Percentiles rank a stretch among this genome's conserved stretches.
These are phyloP conservation scores for Yamadazyma phyllophila DNA, from an alignment of 805 yeast species.

Conservation along the genomic window DNA sequence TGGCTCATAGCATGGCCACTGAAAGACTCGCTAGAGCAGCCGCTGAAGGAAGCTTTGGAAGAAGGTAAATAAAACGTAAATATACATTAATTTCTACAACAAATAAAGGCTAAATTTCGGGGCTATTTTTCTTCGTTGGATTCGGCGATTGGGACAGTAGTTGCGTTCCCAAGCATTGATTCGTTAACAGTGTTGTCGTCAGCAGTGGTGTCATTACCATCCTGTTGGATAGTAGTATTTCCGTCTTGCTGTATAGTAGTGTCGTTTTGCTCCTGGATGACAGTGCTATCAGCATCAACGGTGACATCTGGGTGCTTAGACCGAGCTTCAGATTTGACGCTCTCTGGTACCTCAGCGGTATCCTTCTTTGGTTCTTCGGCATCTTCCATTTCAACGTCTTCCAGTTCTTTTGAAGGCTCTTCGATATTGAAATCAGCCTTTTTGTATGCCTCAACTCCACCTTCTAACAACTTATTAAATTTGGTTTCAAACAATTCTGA, in stretches of 20 bases:
- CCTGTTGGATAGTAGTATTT: conserved; percentile 48
- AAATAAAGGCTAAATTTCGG: neutral
- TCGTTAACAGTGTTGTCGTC: conserved; percentile 36
- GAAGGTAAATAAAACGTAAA: conserved; percentile 5
- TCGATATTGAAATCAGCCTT: conserved; percentile 13
- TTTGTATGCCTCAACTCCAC: conserved; percentile 38
- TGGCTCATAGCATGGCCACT: conserved; percentile 54
- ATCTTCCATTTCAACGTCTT: conserved; percentile 13
- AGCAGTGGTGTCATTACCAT: conserved; percentile 48
- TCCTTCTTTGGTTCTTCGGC: conserved; percentile 17
- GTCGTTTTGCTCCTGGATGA: conserved; percentile 46
- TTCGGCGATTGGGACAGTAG: neutral
- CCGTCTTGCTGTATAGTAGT: conserved; percentile 45
- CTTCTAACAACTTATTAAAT: conserved; percentile 31
- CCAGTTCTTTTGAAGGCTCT: conserved; percentile 12
- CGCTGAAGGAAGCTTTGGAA: conserved; percentile 35
- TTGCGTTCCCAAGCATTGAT: conserved; percentile 19
- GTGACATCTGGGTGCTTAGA: conserved; percentile 9
- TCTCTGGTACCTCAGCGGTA: conserved; percentile 5
- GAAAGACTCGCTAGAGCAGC: conserved; percentile 50
- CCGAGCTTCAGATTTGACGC: neutral
- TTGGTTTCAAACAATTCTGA: conserved; percentile 23
- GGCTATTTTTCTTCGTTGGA: neutral
- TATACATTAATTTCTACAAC: conserved; percentile 7
- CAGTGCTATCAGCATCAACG: conserved; percentile 47